Base-by-base conservation (phyloP, 805 yeast species). In the Saturnispora zaruensis region DNA sequence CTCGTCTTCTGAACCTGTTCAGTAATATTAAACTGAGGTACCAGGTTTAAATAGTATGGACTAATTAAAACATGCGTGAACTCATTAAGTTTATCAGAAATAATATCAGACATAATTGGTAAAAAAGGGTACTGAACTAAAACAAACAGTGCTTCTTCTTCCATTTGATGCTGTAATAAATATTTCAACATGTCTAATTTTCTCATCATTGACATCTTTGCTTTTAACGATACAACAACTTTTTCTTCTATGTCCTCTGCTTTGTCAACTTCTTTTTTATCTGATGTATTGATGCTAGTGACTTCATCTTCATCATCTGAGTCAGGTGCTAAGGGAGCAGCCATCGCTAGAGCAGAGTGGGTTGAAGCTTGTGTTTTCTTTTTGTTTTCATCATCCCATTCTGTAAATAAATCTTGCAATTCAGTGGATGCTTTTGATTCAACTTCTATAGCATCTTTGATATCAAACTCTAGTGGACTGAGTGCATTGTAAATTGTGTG, bases 271-370 rank as follows among this genome's bases (percentile, higher is more conserved):
- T 36, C 23, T 20, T 16, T 36, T 18, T 8, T 20, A 11, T 34
- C 20, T 3, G 40, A 25, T 20, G 13, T 14, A 30, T 46, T 46
- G 16, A 24, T 34, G 13, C 5, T 20, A 11, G 56, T 45, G 14
- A 52, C 54, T n/a, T 48, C 36, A 59, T 58, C 66, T n/a, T 67
- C 70, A 6, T 73, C 79, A 23, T 78, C 84, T 18, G 78, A 86
- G 33, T 84, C 91, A 36, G 78, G 81, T 3, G 74, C 71, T 36
- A 90, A 69, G 0, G 96, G 95, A 8, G 93, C 93, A 5, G 96
- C 96, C 57, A 89, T 63, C 0, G 97, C 93, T 45, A 90, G 67
- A 0, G 96, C 95, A 53, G 84, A 86, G 0, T 87, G 83, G 23
- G 78, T 74, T 0, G 90, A 83, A 53, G 72, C 70, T 57, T 73